Percentiles rank a stretch among this genome's conserved stretches.
phyloP scores from a whole-genome alignment of 768 basidiomycete genomes.

The Suillus luteus region DNA sequence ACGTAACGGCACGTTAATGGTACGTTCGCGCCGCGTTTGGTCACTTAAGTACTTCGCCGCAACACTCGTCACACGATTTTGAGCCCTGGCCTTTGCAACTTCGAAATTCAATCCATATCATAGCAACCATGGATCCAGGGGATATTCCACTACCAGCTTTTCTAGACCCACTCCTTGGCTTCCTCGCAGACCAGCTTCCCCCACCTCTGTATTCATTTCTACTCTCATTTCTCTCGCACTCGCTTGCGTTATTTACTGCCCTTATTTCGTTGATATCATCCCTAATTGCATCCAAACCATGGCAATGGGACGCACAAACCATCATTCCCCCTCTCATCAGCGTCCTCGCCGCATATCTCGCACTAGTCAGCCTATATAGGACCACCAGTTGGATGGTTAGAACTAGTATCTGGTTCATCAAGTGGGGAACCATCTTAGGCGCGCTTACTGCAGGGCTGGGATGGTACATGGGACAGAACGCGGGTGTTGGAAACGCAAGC shows the following conservation, averaged over 20 bases:
- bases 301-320: conserved; percentile 66
- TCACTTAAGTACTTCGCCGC: background rate
- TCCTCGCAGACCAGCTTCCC: conserved; percentile 57
- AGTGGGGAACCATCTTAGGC: conserved; percentile 71
- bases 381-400: conserved; percentile 77
- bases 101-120: background rate
- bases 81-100: background rate
- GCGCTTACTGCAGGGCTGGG: conserved; percentile 54
- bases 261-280: conserved; percentile 49
- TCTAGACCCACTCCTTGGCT: conserved; percentile 55
- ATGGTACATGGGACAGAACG: conserved; percentile 51
- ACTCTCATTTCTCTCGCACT: conserved; percentile 52
- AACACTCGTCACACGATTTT: conserved; percentile 7
- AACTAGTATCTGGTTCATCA: conserved; percentile 66
- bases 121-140: conserved; percentile 20
- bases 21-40: background rate
- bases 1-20: background rate
- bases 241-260: conserved; percentile 51
- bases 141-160: conserved; percentile 46
- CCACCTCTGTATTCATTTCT: conserved; percentile 54
- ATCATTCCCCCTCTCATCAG: conserved; percentile 75
- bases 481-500: conserved; percentile 34
- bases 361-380: conserved; percentile 75
- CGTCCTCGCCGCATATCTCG: conserved; percentile 71
- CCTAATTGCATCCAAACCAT: conserved; percentile 51